Evolutionary conservation across 768 basidiomycete genomes (phyloP).

Genomic region (Boletus subparvulus): DNA sequence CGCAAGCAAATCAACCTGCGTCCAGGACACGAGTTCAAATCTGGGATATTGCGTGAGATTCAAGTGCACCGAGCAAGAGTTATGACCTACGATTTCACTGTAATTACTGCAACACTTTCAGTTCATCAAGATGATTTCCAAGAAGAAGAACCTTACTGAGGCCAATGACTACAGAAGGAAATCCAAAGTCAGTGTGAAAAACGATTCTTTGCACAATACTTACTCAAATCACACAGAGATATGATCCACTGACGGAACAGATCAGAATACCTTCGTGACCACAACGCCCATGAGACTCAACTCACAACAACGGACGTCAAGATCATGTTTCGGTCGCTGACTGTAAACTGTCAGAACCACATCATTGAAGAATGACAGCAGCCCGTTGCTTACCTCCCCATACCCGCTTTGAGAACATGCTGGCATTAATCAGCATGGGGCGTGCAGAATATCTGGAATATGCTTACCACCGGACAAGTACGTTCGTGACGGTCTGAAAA

Average conservation of each 20-base stretch:
- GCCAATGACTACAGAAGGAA: slow-evolving; percentile 3
- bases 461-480: slow-evolving; percentile 44
- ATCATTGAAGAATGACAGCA: neutral
- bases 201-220: slow-evolving; percentile 1
- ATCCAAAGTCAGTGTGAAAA: neutral
- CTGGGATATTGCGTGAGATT: slow-evolving; percentile 24
- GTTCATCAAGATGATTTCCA: neutral
- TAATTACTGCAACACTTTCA: slow-evolving; percentile 41
- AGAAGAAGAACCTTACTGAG: slow-evolving; percentile 3
- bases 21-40: slow-evolving; percentile 39
- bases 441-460: neutral
- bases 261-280: neutral
- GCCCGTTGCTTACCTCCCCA: slow-evolving; percentile 43
- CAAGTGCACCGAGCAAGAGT: neutral
- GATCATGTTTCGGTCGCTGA: slow-evolving; percentile 44
- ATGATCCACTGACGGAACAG: slow-evolving; percentile 31
- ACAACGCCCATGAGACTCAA: neutral
- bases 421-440: neutral
- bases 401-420: slow-evolving; percentile 51
- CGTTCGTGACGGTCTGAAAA: slow-evolving; percentile 47
- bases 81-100: slow-evolving; percentile 47
- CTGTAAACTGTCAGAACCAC: slow-evolving; percentile 31
- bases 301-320: slow-evolving; percentile 50
- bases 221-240: slow-evolving; percentile 51
- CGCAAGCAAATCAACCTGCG: slow-evolving; percentile 38